These are phyloP conservation scores for Aplosporella prunicola DNA, from an alignment of 2,329 filamentous ascomycete genomes.

Conservation along the genomic window DNA sequence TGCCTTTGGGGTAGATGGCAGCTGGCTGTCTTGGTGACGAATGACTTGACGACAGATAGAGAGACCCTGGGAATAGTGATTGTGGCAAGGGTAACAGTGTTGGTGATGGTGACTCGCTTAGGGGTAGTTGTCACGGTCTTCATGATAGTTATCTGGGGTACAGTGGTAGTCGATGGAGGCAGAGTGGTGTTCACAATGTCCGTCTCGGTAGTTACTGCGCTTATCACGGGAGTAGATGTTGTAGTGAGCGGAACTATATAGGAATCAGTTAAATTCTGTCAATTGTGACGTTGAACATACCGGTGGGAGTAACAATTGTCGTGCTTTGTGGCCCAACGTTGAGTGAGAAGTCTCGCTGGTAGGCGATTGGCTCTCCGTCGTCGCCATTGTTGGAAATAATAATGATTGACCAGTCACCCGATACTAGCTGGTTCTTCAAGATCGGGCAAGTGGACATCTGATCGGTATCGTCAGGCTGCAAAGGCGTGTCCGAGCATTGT, in stretches of 20 bases:
- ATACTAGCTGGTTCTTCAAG: constrained; percentile 25
- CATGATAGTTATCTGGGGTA: constrained; percentile 16
- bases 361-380: constrained; percentile 27
- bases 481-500: constrained; percentile 27
- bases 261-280: constrained; percentile 1
- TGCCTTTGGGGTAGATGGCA: constrained; percentile 21
- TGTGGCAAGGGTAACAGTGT: constrained; percentile 21
- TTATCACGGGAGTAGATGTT: constrained; percentile 12
- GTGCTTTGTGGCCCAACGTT: constrained; percentile 28
- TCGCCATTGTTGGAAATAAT: constrained; percentile 35
- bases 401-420: constrained; percentile 31
- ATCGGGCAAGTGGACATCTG: constrained; percentile 30
- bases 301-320: constrained; percentile 15
- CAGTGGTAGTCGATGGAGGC: constrained; percentile 16
- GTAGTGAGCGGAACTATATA: no score
- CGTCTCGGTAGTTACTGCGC: constrained; percentile 12
- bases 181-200: constrained; percentile 18
- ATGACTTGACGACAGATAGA: constrained; percentile 14
- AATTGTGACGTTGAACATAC: neutral
- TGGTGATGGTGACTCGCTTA: constrained; percentile 17
- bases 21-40: constrained; percentile 23
- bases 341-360: constrained; percentile 32
- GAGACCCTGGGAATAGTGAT: constrained; percentile 17
- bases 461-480: constrained; percentile 27
- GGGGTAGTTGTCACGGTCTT: constrained; percentile 20